phyloP scores from a whole-genome alignment of 1,284 basidiomycete genomes.

The Marasmius oreades region DNA sequence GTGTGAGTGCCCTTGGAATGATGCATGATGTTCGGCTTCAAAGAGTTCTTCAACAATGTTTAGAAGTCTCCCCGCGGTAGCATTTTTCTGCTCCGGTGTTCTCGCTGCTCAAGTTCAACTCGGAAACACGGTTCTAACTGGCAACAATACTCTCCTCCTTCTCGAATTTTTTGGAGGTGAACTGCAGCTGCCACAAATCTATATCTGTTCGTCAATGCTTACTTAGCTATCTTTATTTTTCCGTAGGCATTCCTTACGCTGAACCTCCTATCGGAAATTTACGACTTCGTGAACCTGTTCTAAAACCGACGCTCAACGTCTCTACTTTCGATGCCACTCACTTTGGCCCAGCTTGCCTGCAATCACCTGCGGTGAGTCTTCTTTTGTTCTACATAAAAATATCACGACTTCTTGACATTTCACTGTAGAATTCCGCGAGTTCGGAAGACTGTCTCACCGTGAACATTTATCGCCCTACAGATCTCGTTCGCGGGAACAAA shows the following conservation, averaged over 20 bases:
- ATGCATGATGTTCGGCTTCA: no score
- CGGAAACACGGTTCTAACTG: neutral
- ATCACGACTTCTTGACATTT: neutral
- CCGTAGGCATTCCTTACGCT: neutral
- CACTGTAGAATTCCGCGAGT: neutral
- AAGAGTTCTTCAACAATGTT: neutral
- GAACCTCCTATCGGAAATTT: neutral
- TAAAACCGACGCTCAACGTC: neutral
- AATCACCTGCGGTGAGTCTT: neutral
- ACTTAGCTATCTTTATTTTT: neutral
- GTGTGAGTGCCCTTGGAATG: no score
- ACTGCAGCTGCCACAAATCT: no score
- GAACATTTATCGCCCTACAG: neutral
- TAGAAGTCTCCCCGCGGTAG: neutral
- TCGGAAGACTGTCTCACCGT: neutral
- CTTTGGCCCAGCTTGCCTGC: neutral
- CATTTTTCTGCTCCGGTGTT: neutral
- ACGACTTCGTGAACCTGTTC: neutral
- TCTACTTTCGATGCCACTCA: neutral
- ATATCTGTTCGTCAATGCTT: neutral
- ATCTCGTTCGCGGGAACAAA: neutral
- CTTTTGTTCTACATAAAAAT: neutral
- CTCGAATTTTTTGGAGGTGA: conserved; percentile 1
- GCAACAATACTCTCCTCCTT: neutral
- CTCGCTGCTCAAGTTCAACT: neutral